Conservation (phyloP, 2,329 filamentous ascomycete genomes). For the Cryphonectria radicalis region DNA sequence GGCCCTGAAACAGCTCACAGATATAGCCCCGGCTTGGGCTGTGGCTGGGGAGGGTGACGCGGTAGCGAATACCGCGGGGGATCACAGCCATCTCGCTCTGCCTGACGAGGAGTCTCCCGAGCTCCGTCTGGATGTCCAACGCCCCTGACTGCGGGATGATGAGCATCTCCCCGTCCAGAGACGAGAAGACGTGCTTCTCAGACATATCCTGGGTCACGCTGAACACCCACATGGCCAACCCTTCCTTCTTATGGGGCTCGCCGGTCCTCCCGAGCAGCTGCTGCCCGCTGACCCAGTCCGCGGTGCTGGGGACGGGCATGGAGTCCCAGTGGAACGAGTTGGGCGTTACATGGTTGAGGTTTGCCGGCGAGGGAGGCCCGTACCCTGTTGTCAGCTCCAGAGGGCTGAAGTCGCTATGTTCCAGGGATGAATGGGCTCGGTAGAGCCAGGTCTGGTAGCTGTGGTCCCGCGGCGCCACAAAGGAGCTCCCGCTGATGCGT, state of each 20-base stretch:
- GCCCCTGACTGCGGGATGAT: constrained; percentile 67
- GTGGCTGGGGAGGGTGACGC: constrained; percentile 46
- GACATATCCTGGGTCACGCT: constrained; percentile 71
- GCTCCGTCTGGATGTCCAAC: constrained; percentile 67
- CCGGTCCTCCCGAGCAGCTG: constrained; percentile 71
- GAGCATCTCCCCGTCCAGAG: constrained; percentile 68
- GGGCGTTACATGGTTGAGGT: constrained; percentile 9
- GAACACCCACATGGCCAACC: constrained; percentile 71
- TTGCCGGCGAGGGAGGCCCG: constrained; percentile 8
- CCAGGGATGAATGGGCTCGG: constrained; percentile 51
- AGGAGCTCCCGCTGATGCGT: constrained; percentile 57
- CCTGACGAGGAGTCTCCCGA: constrained; percentile 63
- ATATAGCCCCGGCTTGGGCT: constrained; percentile 62
- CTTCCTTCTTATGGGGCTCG: constrained; percentile 70
- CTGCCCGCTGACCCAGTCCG: constrained; percentile 48
- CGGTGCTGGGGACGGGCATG: constrained; percentile 57
- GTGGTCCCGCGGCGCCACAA: constrained; percentile 54
- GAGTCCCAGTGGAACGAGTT: constrained; percentile 55
- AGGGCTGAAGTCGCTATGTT: constrained; percentile 49
- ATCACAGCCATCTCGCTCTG: constrained; percentile 69
- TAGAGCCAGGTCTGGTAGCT: constrained; percentile 59
- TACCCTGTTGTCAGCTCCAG: constrained; percentile 49
- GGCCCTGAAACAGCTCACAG: constrained; percentile 60
- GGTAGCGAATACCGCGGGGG: constrained; percentile 59
- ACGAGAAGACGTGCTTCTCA: constrained; percentile 69